Percentiles rank a stretch among this genome's conserved stretches.
Conservation (phyloP, 169 alveolate genomes). For the Eimeria maxima region DNA sequence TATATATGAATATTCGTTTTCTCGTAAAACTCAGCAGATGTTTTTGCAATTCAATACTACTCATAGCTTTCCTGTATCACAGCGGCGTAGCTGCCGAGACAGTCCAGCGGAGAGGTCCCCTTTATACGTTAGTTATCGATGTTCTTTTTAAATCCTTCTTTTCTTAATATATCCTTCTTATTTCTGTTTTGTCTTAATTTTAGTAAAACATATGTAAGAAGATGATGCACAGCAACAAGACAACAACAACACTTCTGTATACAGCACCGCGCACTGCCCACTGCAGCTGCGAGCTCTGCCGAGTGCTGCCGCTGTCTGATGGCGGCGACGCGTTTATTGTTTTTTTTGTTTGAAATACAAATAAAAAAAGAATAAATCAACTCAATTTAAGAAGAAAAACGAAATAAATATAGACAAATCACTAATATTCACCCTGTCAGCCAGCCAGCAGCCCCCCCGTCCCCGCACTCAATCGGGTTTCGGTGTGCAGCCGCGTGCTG, state of each 20-base stretch:
- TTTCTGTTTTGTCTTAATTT: too few relatives aligned
- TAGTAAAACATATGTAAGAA: too few relatives aligned
- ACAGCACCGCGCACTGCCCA: not conserved
- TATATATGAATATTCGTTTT: too few relatives aligned
- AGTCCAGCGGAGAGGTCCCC: not conserved
- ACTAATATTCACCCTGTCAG: not conserved
- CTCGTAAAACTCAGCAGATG: not conserved
- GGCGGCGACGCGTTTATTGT: not conserved
- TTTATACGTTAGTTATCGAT: not conserved
- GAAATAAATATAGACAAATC: too few relatives aligned
- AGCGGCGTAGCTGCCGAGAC: not conserved
- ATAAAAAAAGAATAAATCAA: not conserved
- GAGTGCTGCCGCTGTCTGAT: not conserved
- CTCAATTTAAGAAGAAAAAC: not conserved
- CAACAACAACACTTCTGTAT: not conserved
- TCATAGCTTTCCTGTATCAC: not conserved
- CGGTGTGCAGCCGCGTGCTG: not conserved
- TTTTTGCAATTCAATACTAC: not conserved
- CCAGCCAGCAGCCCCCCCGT: not conserved
- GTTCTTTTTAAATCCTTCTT: too few relatives aligned
- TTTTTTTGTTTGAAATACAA: too few relatives aligned
- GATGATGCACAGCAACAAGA: too few relatives aligned
- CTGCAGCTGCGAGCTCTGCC: not conserved
- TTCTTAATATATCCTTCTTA: not conserved
- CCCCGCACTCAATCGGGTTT: not conserved